Conservation (phyloP, 129 eudicot species). For the Pulicaria dysenterica region DNA sequence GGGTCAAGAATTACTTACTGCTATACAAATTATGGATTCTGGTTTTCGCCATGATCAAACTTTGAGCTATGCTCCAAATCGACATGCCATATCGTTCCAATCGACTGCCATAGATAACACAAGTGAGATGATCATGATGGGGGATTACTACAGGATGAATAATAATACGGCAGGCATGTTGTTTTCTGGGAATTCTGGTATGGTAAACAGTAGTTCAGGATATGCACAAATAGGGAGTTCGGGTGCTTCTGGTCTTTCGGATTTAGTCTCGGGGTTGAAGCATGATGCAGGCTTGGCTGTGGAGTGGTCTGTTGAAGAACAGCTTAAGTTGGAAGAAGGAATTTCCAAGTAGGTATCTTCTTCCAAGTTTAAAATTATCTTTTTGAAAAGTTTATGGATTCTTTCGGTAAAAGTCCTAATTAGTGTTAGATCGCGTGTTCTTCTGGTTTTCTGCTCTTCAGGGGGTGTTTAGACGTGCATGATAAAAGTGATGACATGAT, state of each 20-base stretch:
- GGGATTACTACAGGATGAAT: conserved; percentile 40
- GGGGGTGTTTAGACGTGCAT: background rate
- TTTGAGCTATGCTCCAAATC: conserved; percentile 36
- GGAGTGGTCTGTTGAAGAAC: conserved; percentile 88
- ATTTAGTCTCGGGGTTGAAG: conserved; percentile 65
- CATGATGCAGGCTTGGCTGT: conserved; percentile 71
- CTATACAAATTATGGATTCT: conserved; percentile 34
- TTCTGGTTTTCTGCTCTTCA: background rate
- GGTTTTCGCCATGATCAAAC: conserved; percentile 50
- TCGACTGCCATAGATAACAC: conserved; percentile 46
- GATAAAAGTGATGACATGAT: background rate
- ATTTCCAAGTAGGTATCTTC: conserved; percentile 67
- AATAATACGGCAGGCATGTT: conserved; percentile 29
- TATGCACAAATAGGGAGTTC: conserved; percentile 38
- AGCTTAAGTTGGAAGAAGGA: conserved; percentile 83
- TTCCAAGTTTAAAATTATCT: conserved; percentile 26
- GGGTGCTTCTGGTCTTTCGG: conserved; percentile 49
- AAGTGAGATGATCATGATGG: conserved; percentile 53
- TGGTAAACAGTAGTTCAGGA: conserved; percentile 36
- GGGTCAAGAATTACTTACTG: conserved; percentile 13
- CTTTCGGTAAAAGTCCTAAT: background rate
- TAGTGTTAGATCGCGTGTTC: background rate
- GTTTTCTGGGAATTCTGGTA: conserved; percentile 45
- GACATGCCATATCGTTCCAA: conserved; percentile 53
- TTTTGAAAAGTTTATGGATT: background rate